Conservation (phyloP, 2,329 filamentous ascomycete species). For the Escovopsis weberi region DNA sequence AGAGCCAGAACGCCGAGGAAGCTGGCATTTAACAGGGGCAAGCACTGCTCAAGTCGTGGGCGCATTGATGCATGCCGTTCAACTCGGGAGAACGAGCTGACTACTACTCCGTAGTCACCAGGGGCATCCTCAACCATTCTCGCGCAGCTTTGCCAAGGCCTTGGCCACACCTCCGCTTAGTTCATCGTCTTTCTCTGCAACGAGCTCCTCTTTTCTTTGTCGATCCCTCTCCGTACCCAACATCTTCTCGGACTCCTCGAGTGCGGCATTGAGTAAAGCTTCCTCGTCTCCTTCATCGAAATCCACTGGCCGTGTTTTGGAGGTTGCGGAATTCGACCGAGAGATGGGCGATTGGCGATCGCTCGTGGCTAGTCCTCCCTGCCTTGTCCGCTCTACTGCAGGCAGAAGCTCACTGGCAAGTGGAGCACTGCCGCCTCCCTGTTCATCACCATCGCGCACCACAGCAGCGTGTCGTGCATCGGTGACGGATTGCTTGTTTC, state of each 20-base stretch:
- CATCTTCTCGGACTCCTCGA: slow-evolving; percentile 30
- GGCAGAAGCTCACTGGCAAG: too few relatives aligned
- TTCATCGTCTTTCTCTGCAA: slow-evolving; percentile 17
- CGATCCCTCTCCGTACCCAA: slow-evolving; percentile 10
- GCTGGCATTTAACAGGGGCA: too few relatives aligned
- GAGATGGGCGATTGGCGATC: too few relatives aligned
- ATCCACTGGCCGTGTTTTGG: too few relatives aligned
- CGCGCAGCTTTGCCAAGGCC: slow-evolving; percentile 43
- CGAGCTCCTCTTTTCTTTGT: slow-evolving; percentile 9
- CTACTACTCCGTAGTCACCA: too few relatives aligned
- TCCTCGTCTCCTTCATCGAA: slow-evolving; percentile 25
- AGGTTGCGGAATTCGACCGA: too few relatives aligned
- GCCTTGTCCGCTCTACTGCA: too few relatives aligned
- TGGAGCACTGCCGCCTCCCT: slow-evolving; percentile 2
- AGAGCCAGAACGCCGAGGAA: not conserved
- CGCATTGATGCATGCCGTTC: too few relatives aligned
- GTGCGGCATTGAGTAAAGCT: slow-evolving; percentile 28
- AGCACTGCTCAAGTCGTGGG: not conserved
- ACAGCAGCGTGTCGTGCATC: not conserved
- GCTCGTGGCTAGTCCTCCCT: too few relatives aligned
- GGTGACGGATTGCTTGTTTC: slow-evolving; percentile 10
- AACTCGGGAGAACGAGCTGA: too few relatives aligned
- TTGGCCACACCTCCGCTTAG: slow-evolving; percentile 45
- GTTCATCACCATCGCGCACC: slow-evolving; percentile 3
- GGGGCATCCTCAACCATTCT: slow-evolving; percentile 16